Base-by-base conservation (phyloP, 495 filamentous ascomycete species). In the Cladorrhinum samala region DNA sequence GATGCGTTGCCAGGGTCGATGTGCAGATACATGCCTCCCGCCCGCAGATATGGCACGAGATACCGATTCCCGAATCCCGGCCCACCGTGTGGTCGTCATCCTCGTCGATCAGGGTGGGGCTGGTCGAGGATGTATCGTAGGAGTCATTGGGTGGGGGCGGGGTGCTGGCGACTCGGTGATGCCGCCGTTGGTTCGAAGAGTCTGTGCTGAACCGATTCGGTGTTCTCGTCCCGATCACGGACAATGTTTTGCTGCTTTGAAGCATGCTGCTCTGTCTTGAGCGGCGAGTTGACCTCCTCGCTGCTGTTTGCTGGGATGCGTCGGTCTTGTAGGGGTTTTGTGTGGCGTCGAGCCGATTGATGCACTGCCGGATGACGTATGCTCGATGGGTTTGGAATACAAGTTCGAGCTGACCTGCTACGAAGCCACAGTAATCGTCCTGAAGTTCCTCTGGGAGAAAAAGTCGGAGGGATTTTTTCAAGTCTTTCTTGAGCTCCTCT, bases 311-410 rank as follows among this genome's bases (percentile, higher is more conserved):
- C 27, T 33, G 27, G 5, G 5, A 11, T 6, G 27, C 11, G 11
- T 11, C 11, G 27, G 6, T 33, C 27, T 33, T 33, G 27, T 5
- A 33, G 6, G 27, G 27, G 11, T 33, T 33, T n/a, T n/a, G n/a
- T n/a, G n/a, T n/a, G n/a, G n/a, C 27, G 27, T 33, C 27, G 27
- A 33, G 27, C 24, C 0, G n/a, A n/a, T n/a, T n/a, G n/a, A 57
- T 17, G 8, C 57, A 63, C 24, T 63, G 50, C 19, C 56, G 55
- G 37, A 62, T 53, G 24, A 59, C 45, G 21, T 66, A 62, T 6
- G 61, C 65, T 1, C 53, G 54, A 37, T 68, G 63, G 0, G 54
- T 63, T 16, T 68, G 60, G 14, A 64, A 61, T n/a, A 65, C 60
- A 0, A 68, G 50, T 4, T 60, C 63, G 16, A 68, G 52, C 38